Evolutionary conservation across 1,139 yeast species (phyloP).

Genomic region (Candida tunisiensis): DNA sequence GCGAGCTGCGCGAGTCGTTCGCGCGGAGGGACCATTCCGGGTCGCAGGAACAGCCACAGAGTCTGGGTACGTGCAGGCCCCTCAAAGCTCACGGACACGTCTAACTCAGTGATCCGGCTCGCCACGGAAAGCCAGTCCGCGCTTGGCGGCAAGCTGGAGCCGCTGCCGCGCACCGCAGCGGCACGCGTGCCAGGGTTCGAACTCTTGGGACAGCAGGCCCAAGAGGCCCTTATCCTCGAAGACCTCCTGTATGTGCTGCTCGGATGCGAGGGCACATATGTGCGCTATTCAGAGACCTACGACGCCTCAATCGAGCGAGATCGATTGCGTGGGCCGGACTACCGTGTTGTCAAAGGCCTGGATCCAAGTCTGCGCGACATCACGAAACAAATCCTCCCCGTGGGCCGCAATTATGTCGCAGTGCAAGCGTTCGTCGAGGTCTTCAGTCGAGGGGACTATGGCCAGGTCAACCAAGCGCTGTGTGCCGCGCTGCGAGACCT

Average conservation of each 20-base stretch:
- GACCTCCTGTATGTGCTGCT: constrained; percentile 54
- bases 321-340: constrained; percentile 55
- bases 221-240: constrained; percentile 54
- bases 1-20: no score
- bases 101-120: no score
- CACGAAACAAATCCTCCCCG: constrained; percentile 40
- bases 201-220: no score
- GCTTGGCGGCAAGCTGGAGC: no score
- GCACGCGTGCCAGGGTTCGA: no score
- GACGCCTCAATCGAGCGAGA: constrained; percentile 25
- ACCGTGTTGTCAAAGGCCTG: constrained; percentile 49
- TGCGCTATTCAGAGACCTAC: constrained; percentile 48
- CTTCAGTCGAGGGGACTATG: constrained; percentile 40
- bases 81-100: no score
- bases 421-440: constrained; percentile 37
- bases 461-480: constrained; percentile 59
- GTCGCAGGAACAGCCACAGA: no score
- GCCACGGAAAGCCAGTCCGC: no score
- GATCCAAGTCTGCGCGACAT: constrained; percentile 63
- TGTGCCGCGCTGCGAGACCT: constrained; percentile 41
- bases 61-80: no score
- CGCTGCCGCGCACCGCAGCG: background rate
- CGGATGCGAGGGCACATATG: constrained; percentile 70
- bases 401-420: constrained; percentile 47
- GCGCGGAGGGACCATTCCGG: no score